Evolutionary conservation across 2,329 filamentous ascomycete genomes (phyloP).

Genomic region (Alternaria brassicicola): DNA sequence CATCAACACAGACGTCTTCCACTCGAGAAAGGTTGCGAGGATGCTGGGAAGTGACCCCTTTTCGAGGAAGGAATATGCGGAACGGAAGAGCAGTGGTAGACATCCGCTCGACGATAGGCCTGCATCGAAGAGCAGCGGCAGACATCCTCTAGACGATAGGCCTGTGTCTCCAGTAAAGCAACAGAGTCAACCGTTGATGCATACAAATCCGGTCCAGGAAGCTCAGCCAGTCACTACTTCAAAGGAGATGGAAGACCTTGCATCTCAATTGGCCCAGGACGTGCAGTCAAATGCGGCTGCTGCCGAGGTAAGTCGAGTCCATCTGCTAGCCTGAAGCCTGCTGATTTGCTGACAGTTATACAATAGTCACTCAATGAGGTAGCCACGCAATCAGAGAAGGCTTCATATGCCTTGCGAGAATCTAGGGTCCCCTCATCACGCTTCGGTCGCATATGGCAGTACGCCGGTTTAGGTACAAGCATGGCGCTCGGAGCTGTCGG

Average conservation of each 20-base stretch:
- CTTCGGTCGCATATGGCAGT: slow-evolving; percentile 90
- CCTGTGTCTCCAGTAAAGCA: slow-evolving; percentile 4
- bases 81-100: slow-evolving; percentile 36
- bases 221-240: slow-evolving; percentile 26
- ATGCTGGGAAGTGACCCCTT: slow-evolving; percentile 58
- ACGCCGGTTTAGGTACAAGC: slow-evolving; percentile 87
- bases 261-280: slow-evolving; percentile 56
- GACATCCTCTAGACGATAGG: slow-evolving; percentile 19
- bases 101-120: slow-evolving; percentile 19
- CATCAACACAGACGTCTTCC: slow-evolving; percentile 66
- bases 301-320: slow-evolving; percentile 33
- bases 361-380: slow-evolving; percentile 43
- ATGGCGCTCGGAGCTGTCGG: slow-evolving; percentile 93
- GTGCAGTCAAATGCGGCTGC: slow-evolving; percentile 38
- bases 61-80: slow-evolving; percentile 41
- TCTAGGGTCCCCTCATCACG: slow-evolving; percentile 90
- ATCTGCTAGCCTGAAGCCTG: slow-evolving; percentile 22
- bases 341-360: slow-evolving; percentile 56
- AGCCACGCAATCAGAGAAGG: slow-evolving; percentile 35
- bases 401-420: slow-evolving; percentile 75
- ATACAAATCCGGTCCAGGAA: slow-evolving; percentile 14
- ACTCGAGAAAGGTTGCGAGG: slow-evolving; percentile 63
- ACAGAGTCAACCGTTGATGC: slow-evolving; percentile 22
- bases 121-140: neutral
- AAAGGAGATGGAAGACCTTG: slow-evolving; percentile 54